These are phyloP conservation scores for Oenanthe javanica DNA, from an alignment of 140 eudicot species.

Conservation along the genomic window DNA sequence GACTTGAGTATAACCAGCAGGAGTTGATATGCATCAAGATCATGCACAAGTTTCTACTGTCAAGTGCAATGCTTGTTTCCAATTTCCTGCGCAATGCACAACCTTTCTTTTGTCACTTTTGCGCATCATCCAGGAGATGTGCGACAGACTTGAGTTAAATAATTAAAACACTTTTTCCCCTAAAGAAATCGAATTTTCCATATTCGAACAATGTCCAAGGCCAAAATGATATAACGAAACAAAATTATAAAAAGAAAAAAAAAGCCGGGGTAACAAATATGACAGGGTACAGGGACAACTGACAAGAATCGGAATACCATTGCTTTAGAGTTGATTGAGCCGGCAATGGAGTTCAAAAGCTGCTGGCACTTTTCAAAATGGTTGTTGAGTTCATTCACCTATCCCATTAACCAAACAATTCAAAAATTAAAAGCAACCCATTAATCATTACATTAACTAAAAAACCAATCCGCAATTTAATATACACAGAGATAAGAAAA, in stretches of 20 bases:
- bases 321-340: conserved; percentile 64
- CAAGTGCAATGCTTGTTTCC: background rate
- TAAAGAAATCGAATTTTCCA: background rate
- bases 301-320: conserved; percentile 36
- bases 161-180: background rate
- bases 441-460: background rate
- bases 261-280: background rate
- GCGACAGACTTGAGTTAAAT: background rate
- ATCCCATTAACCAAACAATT: conserved; percentile 15
- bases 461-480: background rate
- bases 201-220: background rate
- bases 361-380: conserved; percentile 97
- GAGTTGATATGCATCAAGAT: background rate
- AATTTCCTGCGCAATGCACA: background rate
- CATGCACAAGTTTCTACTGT: background rate
- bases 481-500: background rate
- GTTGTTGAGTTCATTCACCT: conserved; percentile 77
- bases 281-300: background rate
- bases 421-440: background rate
- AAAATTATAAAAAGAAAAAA: background rate
- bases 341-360: conserved; percentile 77
- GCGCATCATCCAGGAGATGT: too few relatives aligned
- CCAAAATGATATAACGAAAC: background rate
- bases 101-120: too few relatives aligned
- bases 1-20: too few relatives aligned